Conservation (phyloP, 352 stramenopile genomes). For the Globisporangium mamillatum region DNA sequence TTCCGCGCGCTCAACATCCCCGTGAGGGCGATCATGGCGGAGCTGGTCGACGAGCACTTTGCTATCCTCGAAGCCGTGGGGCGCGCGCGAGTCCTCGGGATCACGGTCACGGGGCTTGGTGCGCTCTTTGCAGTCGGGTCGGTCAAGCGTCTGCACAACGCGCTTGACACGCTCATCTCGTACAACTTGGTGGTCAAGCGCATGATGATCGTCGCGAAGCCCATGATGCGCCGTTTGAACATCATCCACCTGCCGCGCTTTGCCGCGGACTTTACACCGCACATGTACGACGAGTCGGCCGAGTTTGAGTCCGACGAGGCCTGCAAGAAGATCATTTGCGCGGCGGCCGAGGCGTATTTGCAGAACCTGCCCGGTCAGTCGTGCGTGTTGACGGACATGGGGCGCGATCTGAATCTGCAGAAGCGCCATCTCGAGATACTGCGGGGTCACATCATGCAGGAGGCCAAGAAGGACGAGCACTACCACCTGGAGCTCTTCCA, state of each 20-base stretch:
- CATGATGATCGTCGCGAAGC: conserved; percentile 73
- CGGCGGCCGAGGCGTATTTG: conserved; percentile 57
- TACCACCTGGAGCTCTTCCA: conserved; percentile 75
- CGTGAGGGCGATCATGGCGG: conserved; percentile 52
- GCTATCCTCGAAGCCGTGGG: conserved; percentile 66
- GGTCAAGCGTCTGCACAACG: conserved; percentile 77
- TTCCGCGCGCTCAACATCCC: conserved; percentile 70
- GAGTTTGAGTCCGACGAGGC: conserved; percentile 84
- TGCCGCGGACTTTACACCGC: conserved; percentile 46
- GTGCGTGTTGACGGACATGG: conserved; percentile 68
- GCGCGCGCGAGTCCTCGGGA: conserved; percentile 37
- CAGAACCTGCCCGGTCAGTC: conserved; percentile 53
- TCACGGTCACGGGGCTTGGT: conserved; percentile 53
- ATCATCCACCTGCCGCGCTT: conserved; percentile 81
- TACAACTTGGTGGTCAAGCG: conserved; percentile 77
- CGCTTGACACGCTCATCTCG: conserved; percentile 73
- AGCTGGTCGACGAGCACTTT: conserved; percentile 62
- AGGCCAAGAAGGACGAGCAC: conserved; percentile 56
- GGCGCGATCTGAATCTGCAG: conserved; percentile 58
- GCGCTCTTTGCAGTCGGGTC: conserved; percentile 31
- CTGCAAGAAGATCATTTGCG: conserved; percentile 61
- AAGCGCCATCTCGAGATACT: conserved; percentile 72
- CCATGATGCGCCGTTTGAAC: conserved; percentile 64
- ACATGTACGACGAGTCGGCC: conserved; percentile 67
- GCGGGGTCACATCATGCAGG: conserved; percentile 62